These are phyloP conservation scores for Pilatotrama ljubarskyi DNA, from an alignment of 768 basidiomycete genomes.

Conservation along the genomic window DNA sequence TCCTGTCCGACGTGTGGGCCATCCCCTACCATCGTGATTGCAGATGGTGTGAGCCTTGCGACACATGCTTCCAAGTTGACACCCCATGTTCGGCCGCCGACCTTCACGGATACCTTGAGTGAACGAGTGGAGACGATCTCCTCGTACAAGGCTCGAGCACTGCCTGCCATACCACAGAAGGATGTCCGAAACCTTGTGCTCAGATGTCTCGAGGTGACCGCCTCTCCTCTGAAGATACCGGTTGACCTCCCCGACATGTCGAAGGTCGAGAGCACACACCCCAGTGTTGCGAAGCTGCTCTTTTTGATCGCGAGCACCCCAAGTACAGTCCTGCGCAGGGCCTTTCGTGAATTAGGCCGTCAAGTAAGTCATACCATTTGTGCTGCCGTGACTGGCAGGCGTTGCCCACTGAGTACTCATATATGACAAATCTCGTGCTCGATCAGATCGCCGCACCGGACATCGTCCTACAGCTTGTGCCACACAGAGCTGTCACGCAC, in stretches of 20 bases:
- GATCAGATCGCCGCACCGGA: slow-evolving; percentile 17
- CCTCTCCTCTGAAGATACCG: no score
- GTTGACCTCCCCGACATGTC: no score
- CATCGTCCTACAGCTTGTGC: slow-evolving; percentile 18
- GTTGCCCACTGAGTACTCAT: background rate
- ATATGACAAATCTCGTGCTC: background rate
- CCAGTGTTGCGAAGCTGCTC: no score
- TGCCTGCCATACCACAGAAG: background rate
- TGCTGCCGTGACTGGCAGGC: background rate
- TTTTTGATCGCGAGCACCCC: no score
- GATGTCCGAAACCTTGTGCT: background rate
- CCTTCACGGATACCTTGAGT: background rate
- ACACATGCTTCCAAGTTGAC: slow-evolving; percentile 1
- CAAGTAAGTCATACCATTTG: no score
- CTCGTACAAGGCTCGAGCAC: background rate
- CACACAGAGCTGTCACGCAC: background rate
- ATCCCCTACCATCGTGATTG: slow-evolving; percentile 15
- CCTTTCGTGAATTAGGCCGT: no score
- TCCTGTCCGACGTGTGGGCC: slow-evolving; percentile 18
- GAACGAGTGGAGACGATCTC: background rate
- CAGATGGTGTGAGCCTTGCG: slow-evolving; percentile 19
- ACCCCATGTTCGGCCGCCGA: background rate
- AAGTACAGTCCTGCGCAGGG: no score
- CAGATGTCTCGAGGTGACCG: background rate
- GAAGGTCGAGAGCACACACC: no score